Conservation (phyloP, 371 early-diverging fungal species). For the Lichtheimia ornata region DNA sequence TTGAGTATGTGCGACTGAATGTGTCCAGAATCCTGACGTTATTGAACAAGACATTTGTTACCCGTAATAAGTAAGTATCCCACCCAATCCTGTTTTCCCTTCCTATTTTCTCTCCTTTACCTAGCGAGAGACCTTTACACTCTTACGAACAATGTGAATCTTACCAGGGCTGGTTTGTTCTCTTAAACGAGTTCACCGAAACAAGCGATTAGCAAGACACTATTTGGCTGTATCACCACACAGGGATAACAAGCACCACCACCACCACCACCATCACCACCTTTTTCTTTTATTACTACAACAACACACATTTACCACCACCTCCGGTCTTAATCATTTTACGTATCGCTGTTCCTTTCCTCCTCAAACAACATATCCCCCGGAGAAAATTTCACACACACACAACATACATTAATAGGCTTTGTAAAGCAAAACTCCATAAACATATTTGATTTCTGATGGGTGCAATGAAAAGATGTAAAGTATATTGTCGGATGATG, state of each 20-base stretch:
- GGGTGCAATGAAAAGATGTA: no score
- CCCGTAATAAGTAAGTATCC: constrained; percentile 45
- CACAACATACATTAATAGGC: no score
- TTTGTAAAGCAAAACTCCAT: no score
- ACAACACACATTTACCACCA: no score
- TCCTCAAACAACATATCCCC: no score
- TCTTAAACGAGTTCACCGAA: constrained; percentile 19
- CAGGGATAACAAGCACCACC: not conserved
- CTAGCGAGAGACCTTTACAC: constrained; percentile 17
- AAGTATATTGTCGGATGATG: no score
- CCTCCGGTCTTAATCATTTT: no score
- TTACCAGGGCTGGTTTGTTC: constrained; percentile 28
- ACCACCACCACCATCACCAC: no score
- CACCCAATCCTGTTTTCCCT: not conserved
- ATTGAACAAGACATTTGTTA: constrained; percentile 47
- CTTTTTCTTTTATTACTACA: no score
- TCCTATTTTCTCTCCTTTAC: constrained; percentile 9
- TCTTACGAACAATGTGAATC: constrained; percentile 19
- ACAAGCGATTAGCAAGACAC: constrained; percentile 11
- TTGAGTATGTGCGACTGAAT: constrained; percentile 91
- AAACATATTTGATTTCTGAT: no score
- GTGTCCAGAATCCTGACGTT: constrained; percentile 45
- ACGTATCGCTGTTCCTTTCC: no score
- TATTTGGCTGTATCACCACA: constrained; percentile 21
- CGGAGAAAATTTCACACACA: no score